Percentiles rank a stretch among this genome's conserved stretches.
These are phyloP conservation scores for Cyclospora cayetanensis DNA, from an alignment of 169 alveolate genomes.

Conservation along the genomic window DNA sequence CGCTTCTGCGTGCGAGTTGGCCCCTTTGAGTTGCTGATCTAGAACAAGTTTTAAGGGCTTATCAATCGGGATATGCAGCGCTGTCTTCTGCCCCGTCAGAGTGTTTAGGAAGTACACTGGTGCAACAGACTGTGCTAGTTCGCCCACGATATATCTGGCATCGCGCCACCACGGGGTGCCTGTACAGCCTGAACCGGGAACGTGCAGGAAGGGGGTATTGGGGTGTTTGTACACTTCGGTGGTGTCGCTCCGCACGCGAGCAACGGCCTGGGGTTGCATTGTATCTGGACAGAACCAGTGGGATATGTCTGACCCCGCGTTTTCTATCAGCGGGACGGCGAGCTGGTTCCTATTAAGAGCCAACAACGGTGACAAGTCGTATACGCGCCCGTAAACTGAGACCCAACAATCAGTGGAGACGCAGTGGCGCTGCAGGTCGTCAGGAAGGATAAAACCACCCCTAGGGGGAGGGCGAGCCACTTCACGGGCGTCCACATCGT, in stretches of 20 bases:
- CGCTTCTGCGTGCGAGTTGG: slow-evolving; percentile 90
- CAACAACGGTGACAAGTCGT: slow-evolving; percentile 84
- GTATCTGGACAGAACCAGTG: slow-evolving; percentile 84
- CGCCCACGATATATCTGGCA: slow-evolving; percentile 83
- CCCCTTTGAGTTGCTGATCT: slow-evolving; percentile 80
- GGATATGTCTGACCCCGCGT: slow-evolving; percentile 93
- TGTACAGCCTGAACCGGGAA: not conserved
- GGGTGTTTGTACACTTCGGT: slow-evolving; percentile 17
- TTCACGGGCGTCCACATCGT: too few relatives aligned
- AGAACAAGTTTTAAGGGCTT: slow-evolving; percentile 87
- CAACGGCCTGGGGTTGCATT: not conserved
- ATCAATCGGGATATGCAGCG: slow-evolving; percentile 82
- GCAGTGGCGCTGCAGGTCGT: slow-evolving; percentile 87
- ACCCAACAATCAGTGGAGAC: slow-evolving; percentile 90
- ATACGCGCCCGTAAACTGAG: slow-evolving; percentile 85
- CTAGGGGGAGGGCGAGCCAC: not conserved
- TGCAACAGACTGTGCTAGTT: slow-evolving; percentile 81
- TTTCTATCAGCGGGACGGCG: slow-evolving; percentile 89
- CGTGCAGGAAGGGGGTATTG: not conserved
- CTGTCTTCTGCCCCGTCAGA: slow-evolving; percentile 85
- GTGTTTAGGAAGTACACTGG: slow-evolving; percentile 85
- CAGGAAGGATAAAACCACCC: not conserved
- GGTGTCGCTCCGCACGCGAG: not conserved
- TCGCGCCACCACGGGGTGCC: slow-evolving; percentile 90
- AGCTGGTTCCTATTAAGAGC: slow-evolving; percentile 68